Percentiles rank a stretch among this genome's conserved stretches.
Conservation (phyloP, 352 stramenopile genomes). For the Phytophthora cryptogea region DNA sequence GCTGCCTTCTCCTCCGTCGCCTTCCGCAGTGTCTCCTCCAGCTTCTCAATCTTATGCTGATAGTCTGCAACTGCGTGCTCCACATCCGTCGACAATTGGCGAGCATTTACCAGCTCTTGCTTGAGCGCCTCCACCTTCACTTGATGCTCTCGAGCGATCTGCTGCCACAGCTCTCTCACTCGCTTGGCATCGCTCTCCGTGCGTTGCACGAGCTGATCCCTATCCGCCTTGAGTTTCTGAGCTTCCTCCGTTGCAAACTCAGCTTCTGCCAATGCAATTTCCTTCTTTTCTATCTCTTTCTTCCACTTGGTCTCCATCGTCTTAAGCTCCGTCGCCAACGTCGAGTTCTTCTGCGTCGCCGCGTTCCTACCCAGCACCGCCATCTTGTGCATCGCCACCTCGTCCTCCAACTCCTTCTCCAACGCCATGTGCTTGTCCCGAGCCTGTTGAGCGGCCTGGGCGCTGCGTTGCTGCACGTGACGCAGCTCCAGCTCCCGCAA, state of each 20-base stretch:
- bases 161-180: conserved; percentile 77
- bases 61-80: conserved; percentile 32
- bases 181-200: conserved; percentile 76
- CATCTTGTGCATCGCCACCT: conserved; percentile 55
- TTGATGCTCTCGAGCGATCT: conserved; percentile 75
- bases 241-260: conserved; percentile 55
- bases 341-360: conserved; percentile 57
- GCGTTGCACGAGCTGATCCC: conserved; percentile 63
- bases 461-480: conserved; percentile 63
- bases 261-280: conserved; percentile 52
- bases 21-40: conserved; percentile 39
- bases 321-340: conserved; percentile 52
- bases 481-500: conserved; percentile 70
- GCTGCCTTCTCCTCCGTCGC: conserved; percentile 43
- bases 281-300: conserved; percentile 68
- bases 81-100: conserved; percentile 26
- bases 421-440: conserved; percentile 51
- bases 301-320: conserved; percentile 61
- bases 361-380: conserved; percentile 54
- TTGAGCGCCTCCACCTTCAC: conserved; percentile 51
- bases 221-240: conserved; percentile 45
- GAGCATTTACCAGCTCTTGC: conserved; percentile 44
- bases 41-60: conserved; percentile 35
- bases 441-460: conserved; percentile 54
- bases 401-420: conserved; percentile 69